These are phyloP conservation scores for Fraxinus ornus DNA, from an alignment of 305 asterid species.

Conservation along the genomic window DNA sequence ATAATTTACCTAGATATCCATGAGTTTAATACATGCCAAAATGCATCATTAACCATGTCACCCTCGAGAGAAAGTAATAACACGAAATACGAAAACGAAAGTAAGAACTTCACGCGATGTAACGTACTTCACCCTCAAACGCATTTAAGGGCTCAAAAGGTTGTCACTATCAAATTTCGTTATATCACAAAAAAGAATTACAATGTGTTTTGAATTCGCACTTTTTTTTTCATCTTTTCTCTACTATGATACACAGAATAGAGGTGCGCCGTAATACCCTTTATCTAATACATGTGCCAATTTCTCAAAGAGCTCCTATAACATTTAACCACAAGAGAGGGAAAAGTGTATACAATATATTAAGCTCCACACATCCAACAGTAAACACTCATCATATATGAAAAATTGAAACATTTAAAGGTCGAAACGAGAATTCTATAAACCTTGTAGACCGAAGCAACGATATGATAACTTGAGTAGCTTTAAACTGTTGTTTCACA, in stretches of 20 bases:
- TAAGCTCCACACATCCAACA: not conserved
- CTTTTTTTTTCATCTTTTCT: not conserved
- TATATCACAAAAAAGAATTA: not conserved
- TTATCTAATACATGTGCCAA: too few species aligned
- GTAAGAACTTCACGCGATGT: not conserved
- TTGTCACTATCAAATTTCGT: not conserved
- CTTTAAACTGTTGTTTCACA: slow-evolving; percentile 35
- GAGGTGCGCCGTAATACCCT: too few species aligned
- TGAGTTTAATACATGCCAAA: not conserved
- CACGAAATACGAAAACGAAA: too few species aligned
- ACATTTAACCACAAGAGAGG: too few species aligned
- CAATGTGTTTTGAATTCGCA: not conserved
- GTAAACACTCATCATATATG: not conserved
- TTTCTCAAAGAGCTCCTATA: too few species aligned
- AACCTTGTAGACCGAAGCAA: not conserved
- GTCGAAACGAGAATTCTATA: not conserved
- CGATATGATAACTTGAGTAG: not conserved
- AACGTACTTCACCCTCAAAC: not conserved
- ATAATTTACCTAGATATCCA: not conserved
- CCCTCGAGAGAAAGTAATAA: too few species aligned
- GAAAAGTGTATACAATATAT: too few species aligned
- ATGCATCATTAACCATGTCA: not conserved
- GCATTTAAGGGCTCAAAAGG: not conserved
- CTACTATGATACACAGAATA: not conserved
- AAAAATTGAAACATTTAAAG: too few species aligned